Base-by-base conservation (phyloP, 2,329 filamentous ascomycete genomes). In the Neoascochyta sp. region DNA sequence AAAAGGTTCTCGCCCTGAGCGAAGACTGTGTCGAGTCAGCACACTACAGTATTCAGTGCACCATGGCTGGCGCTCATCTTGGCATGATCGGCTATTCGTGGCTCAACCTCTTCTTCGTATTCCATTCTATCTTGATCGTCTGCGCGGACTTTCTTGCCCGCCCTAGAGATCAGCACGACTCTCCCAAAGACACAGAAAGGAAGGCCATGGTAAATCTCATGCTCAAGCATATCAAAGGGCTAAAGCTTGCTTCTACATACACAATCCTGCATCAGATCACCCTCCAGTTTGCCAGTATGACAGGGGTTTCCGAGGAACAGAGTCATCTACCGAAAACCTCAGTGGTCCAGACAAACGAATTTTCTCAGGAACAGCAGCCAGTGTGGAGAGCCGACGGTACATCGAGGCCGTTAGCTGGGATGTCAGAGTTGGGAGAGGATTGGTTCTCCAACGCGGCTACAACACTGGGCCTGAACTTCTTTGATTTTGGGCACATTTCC, bases 21-120 rank as follows among this genome's bases (percentile, higher is more conserved):
- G 50, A 54, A 26, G 49, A 53, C 16, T 56, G 52, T 30, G 45
- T 56, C 7, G 43, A 50, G 15, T 53, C 50, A 7, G 49, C 52
- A 8, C 40, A 47, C 24, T 36, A 43, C 21, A 45, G 43, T 21
- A 30, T 56, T 18, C 41, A 46, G 19, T 49, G 37, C 32, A 47
- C 54, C 5, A 39, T 40, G 21, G 36, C 37, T 3, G 44, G 43
- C 4, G 34, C 38, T 6, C 22, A 45, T 8, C 30, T 46, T 7
- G 38, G 39, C 2, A 34, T 50, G 11, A 47, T 52, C 12, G 47
- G 44, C 14, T 39, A 43, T 20, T 46, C 45, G 0, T 52, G 44
- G 41, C 16, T 49, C 3, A 50, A 53, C 24, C 37, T 52, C 4
- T 54, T 49, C 24, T 49, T 53, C 22, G 32, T 56, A 15, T 52